Percentiles rank a stretch among this genome's conserved stretches.
phyloP scores from a whole-genome alignment of 495 filamentous ascomycete species.

The Penicillium malachiteum region DNA sequence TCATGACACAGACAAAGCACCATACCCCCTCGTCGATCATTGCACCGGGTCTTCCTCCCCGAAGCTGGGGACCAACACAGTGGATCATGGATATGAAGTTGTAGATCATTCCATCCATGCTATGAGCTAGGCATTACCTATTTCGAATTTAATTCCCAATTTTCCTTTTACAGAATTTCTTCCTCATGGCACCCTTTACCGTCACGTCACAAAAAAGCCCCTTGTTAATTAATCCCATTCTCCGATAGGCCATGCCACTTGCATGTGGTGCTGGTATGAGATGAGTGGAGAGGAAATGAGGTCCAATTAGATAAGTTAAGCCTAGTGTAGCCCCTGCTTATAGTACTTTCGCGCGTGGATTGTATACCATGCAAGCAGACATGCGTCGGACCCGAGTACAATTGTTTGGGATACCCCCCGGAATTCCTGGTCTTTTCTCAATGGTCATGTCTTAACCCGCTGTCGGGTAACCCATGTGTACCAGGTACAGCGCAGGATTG shows the following conservation, averaged over 20 bases:
- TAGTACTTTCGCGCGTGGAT: background rate
- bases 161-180: background rate
- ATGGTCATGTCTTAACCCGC: slow-evolving; percentile 2
- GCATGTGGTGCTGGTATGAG: too few relatives aligned
- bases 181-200: background rate
- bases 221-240: too few relatives aligned
- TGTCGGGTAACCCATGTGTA: slow-evolving; percentile 4
- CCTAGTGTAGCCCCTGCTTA: too few relatives aligned
- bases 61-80: slow-evolving; percentile 17
- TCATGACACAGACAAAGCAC: background rate
- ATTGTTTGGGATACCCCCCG: slow-evolving; percentile 7
- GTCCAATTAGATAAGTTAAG: too few relatives aligned
- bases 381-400: background rate
- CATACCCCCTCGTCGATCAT: slow-evolving; percentile 13
- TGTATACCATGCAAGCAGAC: background rate
- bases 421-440: background rate
- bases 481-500: background rate
- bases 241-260: too few relatives aligned
- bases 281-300: too few relatives aligned
- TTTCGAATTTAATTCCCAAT: background rate
- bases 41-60: slow-evolving; percentile 18
- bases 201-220: too few relatives aligned
- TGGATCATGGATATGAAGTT: slow-evolving; percentile 13
- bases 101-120: slow-evolving; percentile 25
- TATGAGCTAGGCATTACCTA: too few relatives aligned